Evolutionary conservation across 768 basidiomycete genomes (phyloP).

Genomic region (Gymnopilus dilepis): DNA sequence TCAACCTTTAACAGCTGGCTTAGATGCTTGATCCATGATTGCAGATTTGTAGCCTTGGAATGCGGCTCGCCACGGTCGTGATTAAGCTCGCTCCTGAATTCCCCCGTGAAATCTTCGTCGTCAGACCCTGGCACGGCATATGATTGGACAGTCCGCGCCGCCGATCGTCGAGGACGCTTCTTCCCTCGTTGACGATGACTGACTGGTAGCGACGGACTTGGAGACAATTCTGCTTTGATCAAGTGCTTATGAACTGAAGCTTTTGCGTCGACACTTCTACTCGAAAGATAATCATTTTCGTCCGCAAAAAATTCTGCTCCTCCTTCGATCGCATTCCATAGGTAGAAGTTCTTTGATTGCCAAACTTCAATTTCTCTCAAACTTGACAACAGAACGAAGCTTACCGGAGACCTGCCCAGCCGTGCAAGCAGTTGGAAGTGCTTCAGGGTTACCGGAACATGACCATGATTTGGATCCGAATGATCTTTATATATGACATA

Average conservation of each 20-base stretch:
- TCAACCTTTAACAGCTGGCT: conserved; percentile 64
- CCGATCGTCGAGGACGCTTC: conserved; percentile 67
- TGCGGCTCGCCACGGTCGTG: conserved; percentile 41
- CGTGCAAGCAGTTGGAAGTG: conserved; percentile 79
- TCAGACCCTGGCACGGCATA: conserved; percentile 76
- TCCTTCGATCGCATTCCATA: conserved; percentile 65
- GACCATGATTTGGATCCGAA: conserved; percentile 33
- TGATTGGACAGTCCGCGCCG: conserved; percentile 55
- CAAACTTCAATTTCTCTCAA: background rate
- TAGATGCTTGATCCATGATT: conserved; percentile 74
- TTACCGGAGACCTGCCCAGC: conserved; percentile 63
- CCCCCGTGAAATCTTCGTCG: conserved; percentile 57
- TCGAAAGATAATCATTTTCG: conserved; percentile 69
- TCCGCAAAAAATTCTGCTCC: conserved; percentile 73
- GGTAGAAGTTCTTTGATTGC: conserved; percentile 47
- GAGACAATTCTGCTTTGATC: conserved; percentile 49
- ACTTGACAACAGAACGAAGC: conserved; percentile 29
- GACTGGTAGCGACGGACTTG: conserved; percentile 30
- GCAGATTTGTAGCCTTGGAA: conserved; percentile 50
- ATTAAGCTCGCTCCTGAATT: conserved; percentile 37
- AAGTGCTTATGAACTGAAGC: conserved; percentile 28
- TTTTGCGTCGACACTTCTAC: conserved; percentile 31
- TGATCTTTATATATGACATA: conserved; percentile 42
- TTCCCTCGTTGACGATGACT: conserved; percentile 31
- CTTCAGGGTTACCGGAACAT: conserved; percentile 74